Conservation (phyloP, 1,284 basidiomycete genomes). For the Puccinia coronata region DNA sequence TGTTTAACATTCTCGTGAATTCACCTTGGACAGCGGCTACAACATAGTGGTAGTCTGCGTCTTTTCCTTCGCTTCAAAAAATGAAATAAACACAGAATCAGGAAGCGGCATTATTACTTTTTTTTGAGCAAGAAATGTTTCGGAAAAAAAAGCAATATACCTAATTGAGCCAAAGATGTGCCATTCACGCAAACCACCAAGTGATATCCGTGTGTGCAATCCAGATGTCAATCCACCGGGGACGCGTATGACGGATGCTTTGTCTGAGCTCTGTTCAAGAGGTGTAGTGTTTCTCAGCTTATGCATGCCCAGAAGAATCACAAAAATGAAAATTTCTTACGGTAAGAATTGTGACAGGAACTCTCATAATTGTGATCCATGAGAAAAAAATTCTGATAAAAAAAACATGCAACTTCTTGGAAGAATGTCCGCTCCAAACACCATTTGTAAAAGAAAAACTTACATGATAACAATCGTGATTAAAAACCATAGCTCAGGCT, state of each 20-base stretch:
- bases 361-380: slow-evolving; percentile 40
- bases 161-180: slow-evolving; percentile 49
- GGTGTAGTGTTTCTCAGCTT: background rate
- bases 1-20: slow-evolving; percentile 70
- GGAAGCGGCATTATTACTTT: background rate
- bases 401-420: background rate
- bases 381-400: slow-evolving; percentile 3
- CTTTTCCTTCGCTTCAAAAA: slow-evolving; percentile 65
- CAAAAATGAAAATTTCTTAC: background rate
- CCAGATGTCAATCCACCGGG: slow-evolving; percentile 49
- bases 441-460: background rate
- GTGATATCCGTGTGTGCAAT: slow-evolving; percentile 44
- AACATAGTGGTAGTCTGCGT: slow-evolving; percentile 73
- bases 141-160: no score
- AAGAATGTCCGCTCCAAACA: background rate
- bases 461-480: slow-evolving; percentile 23
- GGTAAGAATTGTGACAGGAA: slow-evolving; percentile 23
- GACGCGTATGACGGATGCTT: slow-evolving; percentile 31
- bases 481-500: slow-evolving; percentile 35
- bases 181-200: slow-evolving; percentile 46
- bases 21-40: slow-evolving; percentile 72
- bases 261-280: slow-evolving; percentile 25
- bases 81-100: background rate
- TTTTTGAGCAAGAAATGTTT: background rate
- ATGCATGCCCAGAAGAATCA: background rate